Conservation (phyloP, 2,329 filamentous ascomycete genomes). For the Colletotrichum kahawae region DNA sequence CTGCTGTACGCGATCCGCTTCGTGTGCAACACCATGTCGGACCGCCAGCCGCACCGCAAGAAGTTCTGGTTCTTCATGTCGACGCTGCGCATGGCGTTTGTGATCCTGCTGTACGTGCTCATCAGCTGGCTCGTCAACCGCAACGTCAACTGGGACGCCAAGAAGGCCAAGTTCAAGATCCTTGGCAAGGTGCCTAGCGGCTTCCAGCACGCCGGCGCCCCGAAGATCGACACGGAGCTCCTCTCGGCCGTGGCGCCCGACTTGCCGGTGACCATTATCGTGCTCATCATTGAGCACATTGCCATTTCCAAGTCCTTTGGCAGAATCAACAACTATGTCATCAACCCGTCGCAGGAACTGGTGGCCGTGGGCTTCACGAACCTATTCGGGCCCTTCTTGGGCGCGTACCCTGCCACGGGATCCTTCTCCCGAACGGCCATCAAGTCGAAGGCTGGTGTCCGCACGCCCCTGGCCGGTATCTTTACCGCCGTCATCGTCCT, state of each 20-base stretch:
- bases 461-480: conserved; percentile 78
- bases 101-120: conserved; percentile 80
- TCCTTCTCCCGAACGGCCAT: conserved; percentile 75
- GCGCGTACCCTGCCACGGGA: conserved; percentile 51
- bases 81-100: conserved; percentile 79
- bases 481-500: conserved; percentile 80
- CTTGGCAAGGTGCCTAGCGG: conserved; percentile 73
- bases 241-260: conserved; percentile 68
- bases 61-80: conserved; percentile 81
- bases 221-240: conserved; percentile 63
- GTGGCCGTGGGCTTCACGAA: conserved; percentile 81
- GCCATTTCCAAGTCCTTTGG: conserved; percentile 86
- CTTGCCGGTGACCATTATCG: conserved; percentile 76
- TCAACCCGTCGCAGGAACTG: conserved; percentile 80
- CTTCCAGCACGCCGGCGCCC: conserved; percentile 73
- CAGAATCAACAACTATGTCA: conserved; percentile 78
- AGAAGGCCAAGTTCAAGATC: conserved; percentile 66
- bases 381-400: conserved; percentile 76
- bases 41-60: conserved; percentile 66
- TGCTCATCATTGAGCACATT: conserved; percentile 82
- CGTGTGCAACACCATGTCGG: conserved; percentile 67
- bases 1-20: conserved; percentile 70
- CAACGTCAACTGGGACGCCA: conserved; percentile 47
- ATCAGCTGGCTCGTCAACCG: conserved; percentile 78
- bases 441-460: conserved; percentile 82